phyloP scores from a whole-genome alignment of 2,329 filamentous ascomycete genomes.

The Beauveria sp. region DNA sequence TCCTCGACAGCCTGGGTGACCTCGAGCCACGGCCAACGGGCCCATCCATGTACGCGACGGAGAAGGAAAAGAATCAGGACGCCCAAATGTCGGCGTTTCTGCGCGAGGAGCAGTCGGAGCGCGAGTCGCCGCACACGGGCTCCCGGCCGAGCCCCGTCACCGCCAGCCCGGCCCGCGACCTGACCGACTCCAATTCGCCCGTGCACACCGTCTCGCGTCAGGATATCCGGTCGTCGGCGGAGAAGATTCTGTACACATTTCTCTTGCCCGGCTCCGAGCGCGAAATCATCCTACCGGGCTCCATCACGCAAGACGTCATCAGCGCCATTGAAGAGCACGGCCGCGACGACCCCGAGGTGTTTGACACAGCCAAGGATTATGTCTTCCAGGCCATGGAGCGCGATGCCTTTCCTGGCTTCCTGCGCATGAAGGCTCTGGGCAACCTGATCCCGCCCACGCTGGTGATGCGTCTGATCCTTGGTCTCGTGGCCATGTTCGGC shows the following conservation, averaged over 20 bases:
- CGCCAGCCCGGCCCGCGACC: constrained; percentile 52
- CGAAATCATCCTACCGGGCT: constrained; percentile 86
- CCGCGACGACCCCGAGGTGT: constrained; percentile 92
- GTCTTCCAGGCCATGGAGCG: constrained; percentile 99
- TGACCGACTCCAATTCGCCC: constrained; percentile 74
- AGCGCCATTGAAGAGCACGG: constrained; percentile 82
- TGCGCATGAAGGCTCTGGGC: constrained; percentile 88
- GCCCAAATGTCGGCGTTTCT: constrained; percentile 88
- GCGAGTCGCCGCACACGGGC: constrained; percentile 46
- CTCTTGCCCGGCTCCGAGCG: constrained; percentile 90
- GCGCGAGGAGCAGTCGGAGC: constrained; percentile 54
- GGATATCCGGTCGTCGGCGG: constrained; percentile 86
- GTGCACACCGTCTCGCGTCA: constrained; percentile 77
- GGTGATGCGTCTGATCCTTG: constrained; percentile 76
- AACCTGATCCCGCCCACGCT: constrained; percentile 91
- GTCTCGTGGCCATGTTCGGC: constrained; percentile 78
- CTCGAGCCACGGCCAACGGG: constrained; percentile 51
- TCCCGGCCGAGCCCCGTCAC: constrained; percentile 43
- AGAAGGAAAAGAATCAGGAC: constrained; percentile 72
- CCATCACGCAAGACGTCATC: constrained; percentile 80
- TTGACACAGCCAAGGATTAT: constrained; percentile 96
- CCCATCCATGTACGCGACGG: constrained; percentile 55
- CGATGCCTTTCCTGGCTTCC: constrained; percentile 95
- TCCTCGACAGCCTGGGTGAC: constrained; percentile 67
- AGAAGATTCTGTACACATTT: constrained; percentile 98